Evolutionary conservation across 768 basidiomycete species (phyloP).

Genomic region (Suillus occidentalis): DNA sequence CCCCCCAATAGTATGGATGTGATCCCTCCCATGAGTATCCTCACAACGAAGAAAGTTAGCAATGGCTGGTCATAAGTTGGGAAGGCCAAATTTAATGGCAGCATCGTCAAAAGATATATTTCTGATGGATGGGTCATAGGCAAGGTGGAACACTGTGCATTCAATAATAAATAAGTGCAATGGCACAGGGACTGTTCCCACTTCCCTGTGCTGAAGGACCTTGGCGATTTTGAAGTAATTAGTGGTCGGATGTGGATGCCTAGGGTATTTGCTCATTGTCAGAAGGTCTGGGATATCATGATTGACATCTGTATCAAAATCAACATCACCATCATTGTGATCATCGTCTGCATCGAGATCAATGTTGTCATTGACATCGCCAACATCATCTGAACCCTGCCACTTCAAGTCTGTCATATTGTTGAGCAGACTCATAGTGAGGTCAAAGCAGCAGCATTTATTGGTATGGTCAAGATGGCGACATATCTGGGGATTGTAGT

Average conservation of each 20-base stretch:
- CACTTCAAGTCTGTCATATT: slow-evolving; percentile 20
- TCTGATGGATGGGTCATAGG: slow-evolving; percentile 20
- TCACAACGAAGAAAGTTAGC: not conserved
- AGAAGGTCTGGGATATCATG: not conserved
- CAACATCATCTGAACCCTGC: slow-evolving; percentile 25
- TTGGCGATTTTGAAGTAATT: not conserved
- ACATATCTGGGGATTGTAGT: too few relatives aligned
- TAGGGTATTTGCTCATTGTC: not conserved
- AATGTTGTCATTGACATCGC: too few relatives aligned
- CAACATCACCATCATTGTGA: too few relatives aligned
- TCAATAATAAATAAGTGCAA: slow-evolving; percentile 14
- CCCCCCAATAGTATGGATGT: not conserved
- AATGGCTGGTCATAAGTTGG: slow-evolving; percentile 18
- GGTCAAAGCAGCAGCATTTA: not conserved
- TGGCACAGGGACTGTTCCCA: slow-evolving; percentile 7
- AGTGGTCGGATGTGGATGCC: not conserved
- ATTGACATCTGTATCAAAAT: slow-evolving; percentile 3
- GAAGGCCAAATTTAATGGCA: slow-evolving; percentile 6
- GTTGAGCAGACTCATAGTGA: not conserved
- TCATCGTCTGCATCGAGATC: too few relatives aligned
- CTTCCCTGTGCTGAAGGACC: not conserved
- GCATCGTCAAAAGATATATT: slow-evolving; percentile 23
- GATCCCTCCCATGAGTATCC: not conserved
- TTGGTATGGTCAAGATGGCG: too few relatives aligned
- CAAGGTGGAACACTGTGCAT: slow-evolving; percentile 26